Percentiles rank a stretch among this genome's conserved stretches.
These are phyloP conservation scores for Starmera stellimalicola DNA, from an alignment of 1,139 yeast species.

Conservation along the genomic window DNA sequence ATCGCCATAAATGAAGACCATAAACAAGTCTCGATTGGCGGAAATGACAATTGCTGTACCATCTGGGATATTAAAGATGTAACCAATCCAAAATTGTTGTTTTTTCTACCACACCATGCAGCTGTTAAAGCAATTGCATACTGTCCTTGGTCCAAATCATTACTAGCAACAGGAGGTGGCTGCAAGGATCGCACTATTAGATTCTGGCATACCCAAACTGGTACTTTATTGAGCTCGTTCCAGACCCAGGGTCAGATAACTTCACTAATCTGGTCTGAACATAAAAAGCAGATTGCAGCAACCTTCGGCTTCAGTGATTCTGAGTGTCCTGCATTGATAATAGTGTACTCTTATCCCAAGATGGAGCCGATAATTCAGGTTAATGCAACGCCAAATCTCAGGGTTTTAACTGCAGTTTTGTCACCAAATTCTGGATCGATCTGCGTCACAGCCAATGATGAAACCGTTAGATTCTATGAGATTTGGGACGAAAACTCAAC, in stretches of 20 bases:
- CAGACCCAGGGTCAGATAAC: constrained; percentile 71
- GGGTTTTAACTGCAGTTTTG: constrained; percentile 56
- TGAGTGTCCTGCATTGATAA: constrained; percentile 35
- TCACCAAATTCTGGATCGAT: constrained; percentile 56
- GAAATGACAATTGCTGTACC: constrained; percentile 62
- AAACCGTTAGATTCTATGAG: constrained; percentile 62
- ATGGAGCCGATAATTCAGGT: constrained; percentile 43
- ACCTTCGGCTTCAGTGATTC: constrained; percentile 72
- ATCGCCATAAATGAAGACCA: constrained; percentile 41
- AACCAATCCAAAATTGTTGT: constrained; percentile 32
- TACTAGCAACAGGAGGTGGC: constrained; percentile 80
- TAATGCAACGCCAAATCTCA: constrained; percentile 39
- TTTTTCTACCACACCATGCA: constrained; percentile 52
- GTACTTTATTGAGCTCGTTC: constrained; percentile 49
- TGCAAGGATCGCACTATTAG: constrained; percentile 58
- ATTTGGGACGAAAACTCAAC: constrained; percentile 45
- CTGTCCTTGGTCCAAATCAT: constrained; percentile 69
- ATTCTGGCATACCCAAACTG: constrained; percentile 79
- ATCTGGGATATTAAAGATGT: constrained; percentile 50
- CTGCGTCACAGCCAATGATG: constrained; percentile 71
- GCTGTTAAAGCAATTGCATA: constrained; percentile 78
- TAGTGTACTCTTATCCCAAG: constrained; percentile 59
- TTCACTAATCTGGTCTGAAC: constrained; percentile 64
- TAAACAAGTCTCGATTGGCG: constrained; percentile 56
- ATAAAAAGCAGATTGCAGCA: constrained; percentile 54